Evolutionary conservation across 208 protist species (phyloP).

Genomic region (Acanthamoeba culbertsoni): DNA sequence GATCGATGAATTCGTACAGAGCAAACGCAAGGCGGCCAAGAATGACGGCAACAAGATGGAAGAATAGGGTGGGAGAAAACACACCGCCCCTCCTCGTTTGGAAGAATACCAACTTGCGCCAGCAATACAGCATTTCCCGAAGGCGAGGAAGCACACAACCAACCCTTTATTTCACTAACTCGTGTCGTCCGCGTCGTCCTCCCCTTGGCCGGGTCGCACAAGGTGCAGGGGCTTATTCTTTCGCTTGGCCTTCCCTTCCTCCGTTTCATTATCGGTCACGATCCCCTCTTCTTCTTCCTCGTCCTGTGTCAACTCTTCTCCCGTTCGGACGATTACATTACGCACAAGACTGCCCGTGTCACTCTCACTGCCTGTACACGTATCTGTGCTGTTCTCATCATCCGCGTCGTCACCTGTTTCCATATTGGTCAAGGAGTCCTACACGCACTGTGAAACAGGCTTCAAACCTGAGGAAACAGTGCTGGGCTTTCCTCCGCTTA

Average conservation of each 20-base stretch:
- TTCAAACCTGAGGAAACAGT: neutral
- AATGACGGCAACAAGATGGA: neutral
- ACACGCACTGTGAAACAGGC: neutral
- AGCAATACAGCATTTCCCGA: too few relatives aligned
- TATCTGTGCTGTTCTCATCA: constrained; percentile 6
- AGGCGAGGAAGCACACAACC: too few relatives aligned
- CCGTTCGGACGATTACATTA: neutral
- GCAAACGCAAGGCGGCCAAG: neutral
- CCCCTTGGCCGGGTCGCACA: too few relatives aligned
- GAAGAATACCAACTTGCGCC: too few relatives aligned
- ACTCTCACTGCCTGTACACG: neutral
- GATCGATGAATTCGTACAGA: constrained; percentile 11
- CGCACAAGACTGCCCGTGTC: neutral
- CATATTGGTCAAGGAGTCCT: neutral
- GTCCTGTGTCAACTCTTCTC: neutral
- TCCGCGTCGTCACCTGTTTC: neutral
- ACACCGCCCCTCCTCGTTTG: too few relatives aligned
- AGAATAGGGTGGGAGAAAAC: neutral
- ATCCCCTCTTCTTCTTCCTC: neutral
- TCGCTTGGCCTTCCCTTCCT: neutral
- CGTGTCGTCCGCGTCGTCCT: too few relatives aligned
- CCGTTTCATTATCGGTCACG: neutral
- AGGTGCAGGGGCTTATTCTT: too few relatives aligned
- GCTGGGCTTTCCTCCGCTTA: neutral
- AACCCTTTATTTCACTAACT: too few relatives aligned